Conservation (phyloP, 179 eudicot species). For the Vitellaria paradoxa region DNA sequence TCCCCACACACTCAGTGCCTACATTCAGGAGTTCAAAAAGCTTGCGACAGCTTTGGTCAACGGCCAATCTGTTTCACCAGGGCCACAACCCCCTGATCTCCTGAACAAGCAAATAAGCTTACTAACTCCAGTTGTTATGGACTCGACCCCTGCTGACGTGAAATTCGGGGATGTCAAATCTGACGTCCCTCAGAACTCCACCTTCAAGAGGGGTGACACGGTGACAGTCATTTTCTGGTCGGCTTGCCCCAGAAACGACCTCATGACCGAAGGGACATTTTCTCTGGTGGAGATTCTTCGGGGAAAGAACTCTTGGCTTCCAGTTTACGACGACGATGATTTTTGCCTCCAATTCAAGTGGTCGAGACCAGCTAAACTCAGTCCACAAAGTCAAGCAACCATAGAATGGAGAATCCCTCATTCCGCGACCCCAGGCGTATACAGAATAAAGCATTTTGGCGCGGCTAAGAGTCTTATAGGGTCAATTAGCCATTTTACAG, state of each 20-base stretch:
- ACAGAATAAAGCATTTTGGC: constrained; percentile 88
- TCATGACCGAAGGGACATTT: constrained; percentile 95
- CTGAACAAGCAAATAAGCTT: constrained; percentile 77
- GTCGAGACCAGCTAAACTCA: constrained; percentile 70
- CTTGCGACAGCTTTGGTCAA: constrained; percentile 69
- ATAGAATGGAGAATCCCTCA: constrained; percentile 88
- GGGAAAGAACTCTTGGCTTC: constrained; percentile 62
- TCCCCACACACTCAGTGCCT: constrained; percentile 84
- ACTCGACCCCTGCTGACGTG: constrained; percentile 59
- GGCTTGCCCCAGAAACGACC: constrained; percentile 93
- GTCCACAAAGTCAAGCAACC: constrained; percentile 69
- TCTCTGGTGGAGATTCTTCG: constrained; percentile 71
- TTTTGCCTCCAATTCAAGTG: constrained; percentile 80
- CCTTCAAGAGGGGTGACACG: constrained; percentile 62
- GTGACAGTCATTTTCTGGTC: constrained; percentile 74
- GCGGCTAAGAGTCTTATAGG: constrained; percentile 77
- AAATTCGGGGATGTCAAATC: constrained; percentile 61
- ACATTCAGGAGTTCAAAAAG: constrained; percentile 92
- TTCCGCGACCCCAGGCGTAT: constrained; percentile 64
- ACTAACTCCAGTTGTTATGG: constrained; percentile 70
- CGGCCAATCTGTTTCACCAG: constrained; percentile 48
- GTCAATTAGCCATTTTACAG: constrained; percentile 67
- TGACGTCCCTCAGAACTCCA: constrained; percentile 69
- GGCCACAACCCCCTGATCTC: constrained; percentile 93
- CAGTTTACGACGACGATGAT: constrained; percentile 87